Evolutionary conservation across 2,329 filamentous ascomycete genomes (phyloP).

Genomic region (Arthrobotrys sinensis): DNA sequence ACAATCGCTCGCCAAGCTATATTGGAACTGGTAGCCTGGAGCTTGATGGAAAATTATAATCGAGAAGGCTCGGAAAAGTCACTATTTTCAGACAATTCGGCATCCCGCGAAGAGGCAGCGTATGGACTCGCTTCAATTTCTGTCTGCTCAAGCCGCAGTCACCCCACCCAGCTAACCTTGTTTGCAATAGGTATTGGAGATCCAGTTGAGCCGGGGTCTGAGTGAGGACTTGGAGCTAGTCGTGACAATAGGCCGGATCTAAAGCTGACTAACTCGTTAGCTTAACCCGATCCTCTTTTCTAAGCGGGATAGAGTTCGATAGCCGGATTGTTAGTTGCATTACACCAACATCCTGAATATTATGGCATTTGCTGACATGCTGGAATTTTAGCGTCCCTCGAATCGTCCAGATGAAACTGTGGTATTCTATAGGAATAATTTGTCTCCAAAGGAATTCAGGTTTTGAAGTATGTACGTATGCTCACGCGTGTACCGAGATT

Average conservation of each 20-base stretch:
- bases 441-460: conserved; percentile 40
- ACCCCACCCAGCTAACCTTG: conserved; percentile 9
- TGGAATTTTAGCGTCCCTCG: conserved; percentile 31
- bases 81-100: conserved; percentile 56
- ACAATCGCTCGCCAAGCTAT: conserved; percentile 26
- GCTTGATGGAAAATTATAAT: conserved; percentile 29
- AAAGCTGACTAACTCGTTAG: conserved; percentile 53
- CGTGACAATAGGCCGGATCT: conserved; percentile 5
- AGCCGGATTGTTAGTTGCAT: conserved; percentile 38
- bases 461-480: conserved; percentile 39
- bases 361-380: conserved; percentile 59
- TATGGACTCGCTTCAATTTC: conserved; percentile 22
- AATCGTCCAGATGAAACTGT: conserved; percentile 51
- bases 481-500: conserved; percentile 24
- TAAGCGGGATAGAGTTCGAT: conserved; percentile 49
- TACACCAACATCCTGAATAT: conserved; percentile 36
- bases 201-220: conserved; percentile 31
- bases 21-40: conserved; percentile 31
- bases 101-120: conserved; percentile 42
- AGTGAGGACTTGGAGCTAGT: conserved; percentile 11
- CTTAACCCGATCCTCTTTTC: conserved; percentile 22
- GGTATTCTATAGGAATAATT: conserved; percentile 47
- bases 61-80: conserved; percentile 42
- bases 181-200: conserved; percentile 26
- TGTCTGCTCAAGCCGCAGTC: conserved; percentile 22